phyloP scores from a whole-genome alignment of 2,329 filamentous ascomycete species.

The Fusarium camptoceras region DNA sequence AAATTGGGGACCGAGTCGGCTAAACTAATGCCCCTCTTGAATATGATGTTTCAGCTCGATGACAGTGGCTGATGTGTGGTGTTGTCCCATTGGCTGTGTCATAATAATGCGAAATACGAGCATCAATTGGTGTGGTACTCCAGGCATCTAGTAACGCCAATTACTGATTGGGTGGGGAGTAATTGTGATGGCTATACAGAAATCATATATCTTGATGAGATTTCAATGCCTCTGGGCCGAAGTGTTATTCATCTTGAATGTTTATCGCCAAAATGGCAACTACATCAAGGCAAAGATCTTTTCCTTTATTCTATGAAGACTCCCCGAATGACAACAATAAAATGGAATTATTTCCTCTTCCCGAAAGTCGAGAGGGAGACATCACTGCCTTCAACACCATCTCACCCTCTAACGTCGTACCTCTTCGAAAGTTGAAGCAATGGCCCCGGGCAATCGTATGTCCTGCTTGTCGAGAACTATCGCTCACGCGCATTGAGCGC shows the following conservation, averaged over 20 bases:
- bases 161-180: neutral
- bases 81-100: slow-evolving; percentile 11
- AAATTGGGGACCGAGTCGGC: neutral
- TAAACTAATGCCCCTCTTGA: neutral
- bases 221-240: fast-evolving
- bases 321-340: slow-evolving; percentile 10
- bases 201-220: slow-evolving; percentile 1
- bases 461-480: slow-evolving; percentile 39
- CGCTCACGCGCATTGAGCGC: slow-evolving; percentile 37
- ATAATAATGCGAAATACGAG: slow-evolving; percentile 34
- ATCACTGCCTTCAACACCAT: slow-evolving; percentile 35
- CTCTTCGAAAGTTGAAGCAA: slow-evolving; percentile 36
- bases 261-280: slow-evolving; percentile 4
- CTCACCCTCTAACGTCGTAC: slow-evolving; percentile 30
- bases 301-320: neutral
- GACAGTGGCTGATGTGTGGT: slow-evolving; percentile 14
- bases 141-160: slow-evolving; percentile 10
- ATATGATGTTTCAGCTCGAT: neutral
- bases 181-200: fast-evolving
- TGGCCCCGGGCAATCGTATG: slow-evolving; percentile 40
- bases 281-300: neutral
- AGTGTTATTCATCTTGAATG: too few relatives aligned
- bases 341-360: slow-evolving; percentile 15
- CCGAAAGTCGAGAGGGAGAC: neutral
- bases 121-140: neutral